Percentiles rank a stretch among this genome's conserved stretches.
Conservation (phyloP, 371 early-diverging fungal genomes). For the Syncephalis plumigaleata region DNA sequence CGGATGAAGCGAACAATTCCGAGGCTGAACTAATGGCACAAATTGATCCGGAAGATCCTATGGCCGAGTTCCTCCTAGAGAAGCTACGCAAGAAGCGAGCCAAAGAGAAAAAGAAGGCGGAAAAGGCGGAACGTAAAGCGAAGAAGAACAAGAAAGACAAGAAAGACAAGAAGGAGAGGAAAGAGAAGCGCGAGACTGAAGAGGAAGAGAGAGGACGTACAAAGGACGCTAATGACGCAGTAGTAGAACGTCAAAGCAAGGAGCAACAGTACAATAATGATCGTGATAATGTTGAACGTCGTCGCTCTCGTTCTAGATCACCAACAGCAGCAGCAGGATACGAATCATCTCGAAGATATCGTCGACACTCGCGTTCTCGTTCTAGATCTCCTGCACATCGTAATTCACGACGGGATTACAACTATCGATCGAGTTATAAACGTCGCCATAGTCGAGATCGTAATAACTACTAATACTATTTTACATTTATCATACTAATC, state of each 20-base stretch:
- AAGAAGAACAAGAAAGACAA: constrained; percentile 11
- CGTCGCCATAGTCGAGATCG: too few relatives aligned
- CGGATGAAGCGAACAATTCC: constrained; percentile 11
- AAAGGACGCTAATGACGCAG: constrained; percentile 1
- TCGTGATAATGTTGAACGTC: neutral
- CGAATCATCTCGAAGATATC: too few relatives aligned
- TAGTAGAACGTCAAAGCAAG: too few relatives aligned
- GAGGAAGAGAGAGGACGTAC: neutral
- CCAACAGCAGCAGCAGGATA: too few relatives aligned
- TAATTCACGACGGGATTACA: too few relatives aligned
- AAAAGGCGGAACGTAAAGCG: constrained; percentile 13
- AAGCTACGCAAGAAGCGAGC: constrained; percentile 28
- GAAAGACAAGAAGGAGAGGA: constrained; percentile 3
- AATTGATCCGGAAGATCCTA: constrained; percentile 67
- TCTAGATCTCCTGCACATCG: too few relatives aligned
- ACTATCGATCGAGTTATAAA: too few relatives aligned
- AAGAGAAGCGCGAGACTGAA: neutral
- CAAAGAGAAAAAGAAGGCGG: constrained; percentile 19
- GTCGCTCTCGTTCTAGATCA: too few relatives aligned
- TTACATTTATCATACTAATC: too few relatives aligned
- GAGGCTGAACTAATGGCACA: constrained; percentile 17
- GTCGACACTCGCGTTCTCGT: too few relatives aligned
- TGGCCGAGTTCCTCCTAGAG: constrained; percentile 46
- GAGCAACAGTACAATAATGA: constrained; percentile 1
- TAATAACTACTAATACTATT: too few relatives aligned